These are phyloP conservation scores for Diplodia sapinea DNA, from an alignment of 2,329 filamentous ascomycete species.

Conservation along the genomic window DNA sequence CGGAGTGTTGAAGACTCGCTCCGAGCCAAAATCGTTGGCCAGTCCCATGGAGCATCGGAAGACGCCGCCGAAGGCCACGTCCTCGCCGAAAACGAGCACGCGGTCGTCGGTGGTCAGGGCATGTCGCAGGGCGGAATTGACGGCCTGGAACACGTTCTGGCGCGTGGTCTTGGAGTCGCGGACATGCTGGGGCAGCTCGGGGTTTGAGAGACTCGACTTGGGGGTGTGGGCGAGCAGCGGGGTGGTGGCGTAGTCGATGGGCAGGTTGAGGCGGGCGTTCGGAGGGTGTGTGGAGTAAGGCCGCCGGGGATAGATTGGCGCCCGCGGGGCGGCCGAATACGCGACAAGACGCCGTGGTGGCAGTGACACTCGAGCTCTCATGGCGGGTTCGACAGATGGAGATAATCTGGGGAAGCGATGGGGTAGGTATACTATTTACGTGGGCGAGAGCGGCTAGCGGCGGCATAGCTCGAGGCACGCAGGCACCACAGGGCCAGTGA, in stretches of 20 bases:
- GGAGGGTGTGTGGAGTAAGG: slow-evolving; percentile 57
- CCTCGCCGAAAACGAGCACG: slow-evolving; percentile 92
- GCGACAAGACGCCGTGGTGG: slow-evolving; percentile 3
- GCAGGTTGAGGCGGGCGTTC: slow-evolving; percentile 74
- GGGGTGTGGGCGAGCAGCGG: slow-evolving; percentile 81
- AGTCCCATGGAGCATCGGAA: slow-evolving; percentile 94
- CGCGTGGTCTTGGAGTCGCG: slow-evolving; percentile 64
- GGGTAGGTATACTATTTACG: slow-evolving; percentile 8
- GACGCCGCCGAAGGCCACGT: slow-evolving; percentile 95
- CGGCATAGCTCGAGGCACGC: slow-evolving; percentile 10
- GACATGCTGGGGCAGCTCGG: slow-evolving; percentile 69
- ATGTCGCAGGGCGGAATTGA: slow-evolving; percentile 86
- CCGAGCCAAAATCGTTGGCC: slow-evolving; percentile 81
- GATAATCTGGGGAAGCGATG: slow-evolving; percentile 20
- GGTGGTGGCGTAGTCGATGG: slow-evolving; percentile 84
- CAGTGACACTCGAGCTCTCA: neutral
- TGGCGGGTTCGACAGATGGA: neutral
- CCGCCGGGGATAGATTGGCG: slow-evolving; percentile 12
- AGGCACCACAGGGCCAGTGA: neutral
- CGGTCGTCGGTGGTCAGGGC: slow-evolving; percentile 83
- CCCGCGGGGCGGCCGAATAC: neutral
- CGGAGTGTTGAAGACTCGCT: slow-evolving; percentile 95
- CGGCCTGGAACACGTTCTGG: slow-evolving; percentile 91
- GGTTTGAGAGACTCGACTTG: slow-evolving; percentile 70
- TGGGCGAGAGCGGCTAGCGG: slow-evolving; percentile 11